phyloP scores from a whole-genome alignment of 1,284 basidiomycete species.

The Tausonia pullulans region DNA sequence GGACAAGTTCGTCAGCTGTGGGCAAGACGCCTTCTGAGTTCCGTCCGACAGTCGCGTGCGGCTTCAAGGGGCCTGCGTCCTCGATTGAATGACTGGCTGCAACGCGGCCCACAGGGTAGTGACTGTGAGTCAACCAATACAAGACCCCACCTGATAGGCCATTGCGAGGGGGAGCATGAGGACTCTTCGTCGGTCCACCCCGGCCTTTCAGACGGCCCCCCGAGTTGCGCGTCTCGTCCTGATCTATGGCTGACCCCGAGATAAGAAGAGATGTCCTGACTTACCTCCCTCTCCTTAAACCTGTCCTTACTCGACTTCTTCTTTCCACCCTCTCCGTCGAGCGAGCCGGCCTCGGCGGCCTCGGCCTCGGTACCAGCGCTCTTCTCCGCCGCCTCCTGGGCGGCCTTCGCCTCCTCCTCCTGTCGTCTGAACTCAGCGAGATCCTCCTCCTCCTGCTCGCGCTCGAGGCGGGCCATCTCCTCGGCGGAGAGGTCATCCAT shows the following conservation, averaged over 20 bases:
- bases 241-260: no score
- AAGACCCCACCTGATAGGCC: no score
- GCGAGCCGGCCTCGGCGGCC: not conserved
- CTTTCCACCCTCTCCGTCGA: not conserved
- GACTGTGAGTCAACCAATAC: no score
- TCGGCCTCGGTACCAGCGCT: not conserved
- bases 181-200: no score
- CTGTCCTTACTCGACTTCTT: constrained; percentile 15
- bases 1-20: not conserved
- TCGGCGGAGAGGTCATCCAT: no score
- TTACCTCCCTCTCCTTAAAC: constrained; percentile 16
- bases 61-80: not conserved
- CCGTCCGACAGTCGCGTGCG: not conserved
- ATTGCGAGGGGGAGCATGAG: no score
- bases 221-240: no score
- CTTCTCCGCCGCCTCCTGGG: not conserved
- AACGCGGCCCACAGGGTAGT: no score
- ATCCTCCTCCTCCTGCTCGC: constrained; percentile 17
- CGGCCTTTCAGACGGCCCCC: no score
- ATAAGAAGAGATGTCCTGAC: not conserved
- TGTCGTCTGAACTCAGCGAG: constrained; percentile 5
- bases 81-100: no score
- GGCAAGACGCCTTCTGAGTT: not conserved
- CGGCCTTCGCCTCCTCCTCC: constrained; percentile 7
- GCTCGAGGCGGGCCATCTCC: not conserved